Conservation (phyloP, 768 basidiomycete species). For the Mycena rebaudengoi region DNA sequence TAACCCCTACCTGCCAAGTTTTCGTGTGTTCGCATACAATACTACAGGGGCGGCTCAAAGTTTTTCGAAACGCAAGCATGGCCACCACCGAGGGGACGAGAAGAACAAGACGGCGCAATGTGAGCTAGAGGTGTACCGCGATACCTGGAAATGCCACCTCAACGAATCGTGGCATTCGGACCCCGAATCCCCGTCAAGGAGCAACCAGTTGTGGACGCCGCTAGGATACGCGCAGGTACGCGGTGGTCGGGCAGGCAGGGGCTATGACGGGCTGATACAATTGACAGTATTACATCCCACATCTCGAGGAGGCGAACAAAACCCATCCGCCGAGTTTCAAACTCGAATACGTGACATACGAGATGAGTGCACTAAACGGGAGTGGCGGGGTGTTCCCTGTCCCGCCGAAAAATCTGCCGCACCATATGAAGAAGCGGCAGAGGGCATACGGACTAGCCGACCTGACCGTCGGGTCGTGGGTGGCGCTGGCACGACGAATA, state of each 20-base stretch:
- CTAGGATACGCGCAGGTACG: constrained; percentile 88
- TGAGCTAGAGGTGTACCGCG: constrained; percentile 56
- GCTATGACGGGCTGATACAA: constrained; percentile 13
- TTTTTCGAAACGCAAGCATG: constrained; percentile 48
- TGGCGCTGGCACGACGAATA: constrained; percentile 70
- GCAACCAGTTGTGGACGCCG: constrained; percentile 74
- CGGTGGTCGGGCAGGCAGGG: constrained; percentile 4
- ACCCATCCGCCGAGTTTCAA: constrained; percentile 66
- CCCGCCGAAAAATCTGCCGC: constrained; percentile 64
- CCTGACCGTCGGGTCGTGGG: constrained; percentile 81
- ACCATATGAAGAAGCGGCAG: constrained; percentile 54
- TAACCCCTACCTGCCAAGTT: constrained; percentile 84
- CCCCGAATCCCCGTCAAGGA: constrained; percentile 72
- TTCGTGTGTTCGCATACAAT: constrained; percentile 87
- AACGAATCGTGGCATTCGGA: constrained; percentile 69
- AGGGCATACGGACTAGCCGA: constrained; percentile 80
- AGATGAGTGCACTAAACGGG: constrained; percentile 38
- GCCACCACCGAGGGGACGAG: constrained; percentile 56
- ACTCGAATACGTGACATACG: constrained; percentile 83
- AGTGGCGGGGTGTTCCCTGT: constrained; percentile 54
- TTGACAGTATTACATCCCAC: constrained; percentile 71
- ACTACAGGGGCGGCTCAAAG: constrained; percentile 49
- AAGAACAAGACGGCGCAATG: constrained; percentile 57
- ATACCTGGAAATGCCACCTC: constrained; percentile 72
- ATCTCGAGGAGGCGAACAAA: constrained; percentile 57